Conservation (phyloP, 352 stramenopile genomes). For the Lagenidium giganteum region DNA sequence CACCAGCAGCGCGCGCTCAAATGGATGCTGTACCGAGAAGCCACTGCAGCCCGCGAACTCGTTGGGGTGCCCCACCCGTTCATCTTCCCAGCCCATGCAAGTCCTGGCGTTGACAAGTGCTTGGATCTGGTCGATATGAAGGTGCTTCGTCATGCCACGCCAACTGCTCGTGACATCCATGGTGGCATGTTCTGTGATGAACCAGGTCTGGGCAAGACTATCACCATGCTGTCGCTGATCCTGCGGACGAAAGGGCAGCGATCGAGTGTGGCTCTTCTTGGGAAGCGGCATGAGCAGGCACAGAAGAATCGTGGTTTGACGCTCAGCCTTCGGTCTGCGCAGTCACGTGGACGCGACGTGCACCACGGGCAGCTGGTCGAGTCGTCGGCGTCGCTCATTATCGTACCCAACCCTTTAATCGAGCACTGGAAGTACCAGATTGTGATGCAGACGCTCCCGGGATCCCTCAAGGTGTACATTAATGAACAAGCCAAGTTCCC, state of each 20-base stretch:
- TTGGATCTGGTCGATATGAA: conserved; percentile 59
- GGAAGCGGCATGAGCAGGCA: neutral
- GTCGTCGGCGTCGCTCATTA: conserved; percentile 54
- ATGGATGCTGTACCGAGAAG: conserved; percentile 76
- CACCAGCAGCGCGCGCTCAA: conserved; percentile 74
- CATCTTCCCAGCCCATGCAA: conserved; percentile 18
- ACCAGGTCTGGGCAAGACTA: conserved; percentile 80
- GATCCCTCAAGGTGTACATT: conserved; percentile 36
- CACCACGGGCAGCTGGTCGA: conserved; percentile 31
- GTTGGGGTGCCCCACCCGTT: conserved; percentile 38
- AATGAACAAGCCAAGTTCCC: conserved; percentile 45
- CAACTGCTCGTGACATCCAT: conserved; percentile 31
- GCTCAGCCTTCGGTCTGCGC: conserved; percentile 30
- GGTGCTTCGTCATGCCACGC: conserved; percentile 17
- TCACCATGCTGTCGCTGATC: conserved; percentile 80
- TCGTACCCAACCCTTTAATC: conserved; percentile 68
- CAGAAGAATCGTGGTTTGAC: conserved; percentile 13
- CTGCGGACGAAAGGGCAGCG: conserved; percentile 67
- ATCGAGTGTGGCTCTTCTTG: neutral
- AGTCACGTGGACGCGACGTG: conserved; percentile 36
- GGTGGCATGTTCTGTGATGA: conserved; percentile 83
- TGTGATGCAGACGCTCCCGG: conserved; percentile 33
- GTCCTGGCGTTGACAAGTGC: conserved; percentile 1
- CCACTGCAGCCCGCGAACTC: conserved; percentile 8
- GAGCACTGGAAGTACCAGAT: conserved; percentile 82